A percentile compares a stretch with the other conserved stretches of the same genome.
phyloP scores from a whole-genome alignment of 75 land plant species.

The Azolla pinnata region DNA sequence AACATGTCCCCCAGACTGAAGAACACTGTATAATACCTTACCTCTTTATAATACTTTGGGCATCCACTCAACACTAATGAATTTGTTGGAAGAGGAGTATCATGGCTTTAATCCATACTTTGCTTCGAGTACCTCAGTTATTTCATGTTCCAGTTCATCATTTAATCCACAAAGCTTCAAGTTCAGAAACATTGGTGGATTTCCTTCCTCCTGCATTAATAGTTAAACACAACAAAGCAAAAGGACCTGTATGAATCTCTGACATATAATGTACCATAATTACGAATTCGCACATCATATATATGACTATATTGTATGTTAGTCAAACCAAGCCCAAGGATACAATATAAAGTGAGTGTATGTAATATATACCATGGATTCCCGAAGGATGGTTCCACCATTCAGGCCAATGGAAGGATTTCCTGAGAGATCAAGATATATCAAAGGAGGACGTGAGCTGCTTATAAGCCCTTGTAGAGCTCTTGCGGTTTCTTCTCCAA shows the following conservation, averaged over 20 bases:
- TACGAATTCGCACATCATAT: neutral
- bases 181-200: slow-evolving; percentile 13
- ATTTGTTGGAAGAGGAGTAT: no score
- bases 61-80: no score
- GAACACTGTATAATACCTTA: no score
- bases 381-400: slow-evolving; percentile 10
- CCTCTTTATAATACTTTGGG: no score
- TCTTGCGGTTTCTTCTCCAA: slow-evolving; percentile 7
- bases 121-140: slow-evolving; percentile 2
- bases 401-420: slow-evolving; percentile 21
- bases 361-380: slow-evolving; percentile 4
- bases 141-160: slow-evolving; percentile 13
- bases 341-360: no score
- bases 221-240: neutral
- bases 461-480: slow-evolving; percentile 16
- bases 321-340: no score
- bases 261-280: neutral
- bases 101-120: no score
- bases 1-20: no score
- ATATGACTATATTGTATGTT: no score
- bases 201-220: slow-evolving; percentile 17
- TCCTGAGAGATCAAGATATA: slow-evolving; percentile 16
- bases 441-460: slow-evolving; percentile 18
- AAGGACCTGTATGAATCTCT: neutral
- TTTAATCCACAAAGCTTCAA: slow-evolving; percentile 13